Evolutionary conservation across 2,329 filamentous ascomycete genomes (phyloP).

Genomic region (Aspergillus tanneri): DNA sequence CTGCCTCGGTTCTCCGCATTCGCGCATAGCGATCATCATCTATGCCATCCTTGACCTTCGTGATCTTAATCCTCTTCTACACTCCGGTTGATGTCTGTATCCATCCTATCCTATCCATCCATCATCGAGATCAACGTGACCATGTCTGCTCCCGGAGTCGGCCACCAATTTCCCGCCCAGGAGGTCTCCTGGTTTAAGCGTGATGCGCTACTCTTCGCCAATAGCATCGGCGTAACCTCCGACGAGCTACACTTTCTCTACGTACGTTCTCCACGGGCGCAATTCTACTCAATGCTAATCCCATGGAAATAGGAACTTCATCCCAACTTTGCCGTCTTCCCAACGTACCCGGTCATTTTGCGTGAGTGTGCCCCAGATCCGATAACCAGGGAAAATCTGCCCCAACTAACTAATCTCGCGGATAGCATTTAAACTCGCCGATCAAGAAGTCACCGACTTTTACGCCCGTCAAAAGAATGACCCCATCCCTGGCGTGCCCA

Average conservation of each 20-base stretch:
- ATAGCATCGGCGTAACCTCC: conserved; percentile 75
- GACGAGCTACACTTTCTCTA: conserved; percentile 92
- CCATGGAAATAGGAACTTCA: conserved; percentile 68
- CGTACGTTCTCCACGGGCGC: conserved; percentile 49
- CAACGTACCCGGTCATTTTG: conserved; percentile 82
- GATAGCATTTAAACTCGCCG: conserved; percentile 68
- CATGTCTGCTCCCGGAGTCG: conserved; percentile 59
- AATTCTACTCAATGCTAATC: not conserved
- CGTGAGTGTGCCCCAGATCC: conserved; percentile 51
- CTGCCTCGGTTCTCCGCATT: not conserved
- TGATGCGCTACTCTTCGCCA: conserved; percentile 84
- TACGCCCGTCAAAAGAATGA: conserved; percentile 66
- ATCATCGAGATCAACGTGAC: not conserved
- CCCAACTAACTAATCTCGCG: conserved; percentile 32
- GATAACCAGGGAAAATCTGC: conserved; percentile 19
- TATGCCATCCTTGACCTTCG: not conserved
- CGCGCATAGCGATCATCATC: not conserved
- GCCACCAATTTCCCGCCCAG: conserved; percentile 74
- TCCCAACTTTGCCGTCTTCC: conserved; percentile 80
- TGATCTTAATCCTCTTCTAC: not conserved
- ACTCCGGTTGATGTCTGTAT: not conserved
- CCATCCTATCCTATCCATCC: conserved; percentile 7
- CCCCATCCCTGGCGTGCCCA: conserved; percentile 71
- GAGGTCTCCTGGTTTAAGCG: conserved; percentile 84
- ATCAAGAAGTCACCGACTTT: conserved; percentile 78